Evolutionary conservation across 306 rosid genomes (phyloP), one percentile per base, ranked within the genome.

Genomic region (Canavalia gladiata): DNA sequence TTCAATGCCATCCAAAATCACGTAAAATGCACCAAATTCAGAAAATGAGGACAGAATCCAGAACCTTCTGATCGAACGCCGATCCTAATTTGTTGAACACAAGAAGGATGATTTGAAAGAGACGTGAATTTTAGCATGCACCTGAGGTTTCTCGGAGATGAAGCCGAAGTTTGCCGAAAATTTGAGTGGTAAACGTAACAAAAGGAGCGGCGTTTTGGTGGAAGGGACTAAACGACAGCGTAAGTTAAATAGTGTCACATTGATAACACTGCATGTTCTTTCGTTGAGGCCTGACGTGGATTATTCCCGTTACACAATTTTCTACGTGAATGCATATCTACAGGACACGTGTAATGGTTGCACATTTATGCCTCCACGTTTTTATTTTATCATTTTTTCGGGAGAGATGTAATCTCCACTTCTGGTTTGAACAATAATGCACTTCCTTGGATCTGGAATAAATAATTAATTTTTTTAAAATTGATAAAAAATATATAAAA

Each of bases 141-240:
- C 83, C 86, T 77, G 59, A 55, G 52, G 31, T 58, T 18, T 18
- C 25, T 18, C 25, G 25, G 25, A 18, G 25, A 18, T 18, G 25
- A 18, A 18, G 25, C 25, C 25, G 25, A 18, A 18, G 25, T 18
- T 18, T 42, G 67, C 55, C 58, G 85, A 73, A 9, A 8, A 30
- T 67, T 34, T 13, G 72, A 68, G 13, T 29, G n/a, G 25, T 6
- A 49, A 71, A 77, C n/a, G 79, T 10, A 6, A 75, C 31, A 51
- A 35, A 18, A 31, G 33, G 71, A 58, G 7, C 29, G 12, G 49
- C 8, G 76, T 62, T 49, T 75, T 45, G 4, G 55, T 54, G 41
- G 43, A 52, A 70, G 76, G 8, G 29, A 59, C 60, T 47, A 87
- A 81, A 85, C 73, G 85, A 52, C 83, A 31, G 58, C 35, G 85